Percentiles rank a stretch among this genome's conserved stretches.
These are phyloP conservation scores for Neopestalotiopsis clavispora DNA, from an alignment of 2,329 filamentous ascomycete species.

Conservation along the genomic window DNA sequence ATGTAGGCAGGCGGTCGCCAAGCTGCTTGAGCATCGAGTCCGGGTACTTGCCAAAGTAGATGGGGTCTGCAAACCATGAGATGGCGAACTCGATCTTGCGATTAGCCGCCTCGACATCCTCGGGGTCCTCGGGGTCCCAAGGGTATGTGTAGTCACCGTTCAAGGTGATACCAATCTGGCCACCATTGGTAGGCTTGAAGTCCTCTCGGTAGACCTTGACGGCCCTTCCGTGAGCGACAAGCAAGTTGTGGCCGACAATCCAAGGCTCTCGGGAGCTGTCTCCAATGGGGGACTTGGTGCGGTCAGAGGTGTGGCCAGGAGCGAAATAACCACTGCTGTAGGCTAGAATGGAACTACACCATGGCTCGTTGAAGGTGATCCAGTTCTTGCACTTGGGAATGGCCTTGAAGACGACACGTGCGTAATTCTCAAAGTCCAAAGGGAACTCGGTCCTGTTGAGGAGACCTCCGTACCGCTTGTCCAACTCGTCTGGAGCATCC, in stretches of 20 bases:
- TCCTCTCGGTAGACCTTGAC: constrained; percentile 85
- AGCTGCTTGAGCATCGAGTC: constrained; percentile 83
- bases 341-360: constrained; percentile 81
- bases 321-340: constrained; percentile 81
- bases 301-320: constrained; percentile 81
- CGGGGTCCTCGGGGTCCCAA: constrained; percentile 78
- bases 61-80: constrained; percentile 85
- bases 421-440: constrained; percentile 80
- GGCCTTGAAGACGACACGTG: constrained; percentile 75
- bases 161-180: constrained; percentile 85
- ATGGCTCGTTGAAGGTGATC: constrained; percentile 92
- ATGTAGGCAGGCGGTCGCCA: constrained; percentile 75
- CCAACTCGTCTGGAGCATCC: constrained; percentile 80
- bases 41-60: constrained; percentile 85
- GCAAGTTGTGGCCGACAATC: constrained; percentile 80
- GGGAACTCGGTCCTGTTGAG: constrained; percentile 84
- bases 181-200: constrained; percentile 74
- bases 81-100: constrained; percentile 89
- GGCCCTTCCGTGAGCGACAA: constrained; percentile 79
- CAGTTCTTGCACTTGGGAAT: constrained; percentile 82
- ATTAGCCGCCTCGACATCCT: constrained; percentile 75
- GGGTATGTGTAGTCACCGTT: constrained; percentile 86
- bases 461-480: constrained; percentile 81
- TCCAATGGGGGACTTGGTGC: constrained; percentile 70
- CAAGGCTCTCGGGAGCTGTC: constrained; percentile 81